Conservation (phyloP, 192 early-diverging fungal genomes). For the Entomortierella chlamydospora region DNA sequence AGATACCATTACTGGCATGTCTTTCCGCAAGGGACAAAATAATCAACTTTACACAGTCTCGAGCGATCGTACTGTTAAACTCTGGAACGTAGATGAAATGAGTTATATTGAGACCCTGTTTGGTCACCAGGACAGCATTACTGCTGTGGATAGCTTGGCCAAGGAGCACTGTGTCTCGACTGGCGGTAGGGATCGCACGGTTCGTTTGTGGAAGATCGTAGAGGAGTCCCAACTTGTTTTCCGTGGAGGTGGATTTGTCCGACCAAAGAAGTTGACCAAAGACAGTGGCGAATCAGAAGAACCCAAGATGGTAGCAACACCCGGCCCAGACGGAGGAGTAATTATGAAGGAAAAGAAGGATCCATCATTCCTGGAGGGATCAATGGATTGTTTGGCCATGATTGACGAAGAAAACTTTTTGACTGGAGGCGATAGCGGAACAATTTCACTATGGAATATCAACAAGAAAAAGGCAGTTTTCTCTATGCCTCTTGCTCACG, state of each 20-base stretch:
- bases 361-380: constrained; percentile 65
- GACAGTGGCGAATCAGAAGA: constrained; percentile 16
- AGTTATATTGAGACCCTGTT: constrained; percentile 96
- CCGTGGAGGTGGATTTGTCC: constrained; percentile 72
- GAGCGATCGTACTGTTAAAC: constrained; percentile 92
- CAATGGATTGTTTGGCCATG: constrained; percentile 88
- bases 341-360: constrained; percentile 44
- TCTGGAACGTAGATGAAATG: constrained; percentile 95
- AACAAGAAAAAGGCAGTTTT: constrained; percentile 94
- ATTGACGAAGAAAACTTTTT: constrained; percentile 95
- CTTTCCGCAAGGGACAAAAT: constrained; percentile 80
- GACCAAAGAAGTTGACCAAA: constrained; percentile 51
- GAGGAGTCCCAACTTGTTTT: constrained; percentile 96
- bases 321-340: constrained; percentile 28
- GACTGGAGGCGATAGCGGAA: constrained; percentile 90
- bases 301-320: constrained; percentile 20
- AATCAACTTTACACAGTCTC: constrained; percentile 92
- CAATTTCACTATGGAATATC: constrained; percentile 93
- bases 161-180: constrained; percentile 91
- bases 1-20: constrained; percentile 86
- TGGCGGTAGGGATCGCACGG: constrained; percentile 91
- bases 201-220: constrained; percentile 94
- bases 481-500: constrained; percentile 81
- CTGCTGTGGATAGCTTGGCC: constrained; percentile 82
- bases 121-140: constrained; percentile 96